Evolutionary conservation across 306 rosid species (phyloP), one percentile per base, ranked within the genome.

Genomic region (Prosopis cineraria): DNA sequence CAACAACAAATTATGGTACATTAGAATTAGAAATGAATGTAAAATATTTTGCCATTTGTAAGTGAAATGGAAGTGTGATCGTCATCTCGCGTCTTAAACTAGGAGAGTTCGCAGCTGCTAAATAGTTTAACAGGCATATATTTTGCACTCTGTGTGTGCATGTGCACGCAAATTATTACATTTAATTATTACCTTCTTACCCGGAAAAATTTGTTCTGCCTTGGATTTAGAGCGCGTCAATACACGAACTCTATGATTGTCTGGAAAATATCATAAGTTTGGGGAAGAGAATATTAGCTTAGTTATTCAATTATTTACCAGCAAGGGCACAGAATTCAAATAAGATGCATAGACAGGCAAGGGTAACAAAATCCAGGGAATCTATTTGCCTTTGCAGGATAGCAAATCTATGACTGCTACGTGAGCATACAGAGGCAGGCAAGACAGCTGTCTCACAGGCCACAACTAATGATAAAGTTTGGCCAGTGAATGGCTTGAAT

Each of bases 101-200:
- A 30, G 67, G 72, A 68, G 77, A 31, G 36, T 78, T 69, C 47
- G 59, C 53, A 25, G 47, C 50, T 16, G 20, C 10, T 2, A 25
- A 67, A 4, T 0, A 39, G 44, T 72, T 72, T 25, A 41, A 40
- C 8, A 31, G 78, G 81, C 70, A 73, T 63, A 43, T 29, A 27
- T 17, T 43, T 56, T 24, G 63, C 33, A 69, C 50, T 73, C 19
- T 69, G 73, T 22, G 37, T 78, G 76, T 62, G 9, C 12, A 1
- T 56, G 75, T 19, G 72, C 37, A 58, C 44, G 43, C 55, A 81
- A 77, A 69, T 77, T 75, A 60, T 39, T 68, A 41, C 66, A 72
- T 44, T 56, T 70, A 84, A 70, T 65, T 56, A 87, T 93, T 94
- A 96, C 98, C 99, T 91, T 95, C 99, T 96, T 96, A 96, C 99